Evolutionary conservation across 495 filamentous ascomycete species (phyloP), one percentile per base, ranked within the genome.

Genomic region (Stereocaulon alpinum): DNA sequence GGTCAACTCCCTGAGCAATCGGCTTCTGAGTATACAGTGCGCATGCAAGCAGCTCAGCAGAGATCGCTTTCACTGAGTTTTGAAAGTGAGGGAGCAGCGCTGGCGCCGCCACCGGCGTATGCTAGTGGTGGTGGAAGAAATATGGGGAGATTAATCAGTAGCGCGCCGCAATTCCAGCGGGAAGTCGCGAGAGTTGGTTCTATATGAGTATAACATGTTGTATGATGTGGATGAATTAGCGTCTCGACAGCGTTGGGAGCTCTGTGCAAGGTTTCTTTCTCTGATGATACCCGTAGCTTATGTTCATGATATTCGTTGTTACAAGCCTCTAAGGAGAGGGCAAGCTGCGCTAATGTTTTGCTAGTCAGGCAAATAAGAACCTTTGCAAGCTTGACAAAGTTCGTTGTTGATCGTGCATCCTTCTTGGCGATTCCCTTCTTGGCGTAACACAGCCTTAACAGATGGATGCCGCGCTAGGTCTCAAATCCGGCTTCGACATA

Each of bases 11-110:
- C 43, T 6, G 6, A 24, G 14, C 11, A 41, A 11, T 34, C n/a
- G 10, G 15, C 30, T 17, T 20, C 56, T 15, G 30, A 59, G 20
- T 30, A 52, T 4, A 56, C 24, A 15, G 45, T 42, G 3, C 62
- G 53, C 4, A 59, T 34, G 24, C n/a, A 37, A 22, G 30, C 50
- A 1, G 53, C 58, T 15, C 62, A 61, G 40, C 62, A 57, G n/a
- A 52, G 62, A 14, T 64, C 61, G 15, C 62, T 61, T 18, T 64
- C 62, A 22, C 20, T 64, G 52, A 52, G 52, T 42, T 64, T 64
- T 40, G 62, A 64, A 0, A 40, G 52, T 6, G 62, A 59, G 22
- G 48, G 53, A 45, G 27, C 22, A 30, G 57, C 57, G 18, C 40
- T 53, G 40, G 57, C 57, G 40, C 48, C 57, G 1, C 57, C 57